These are phyloP conservation scores for Ramalina intermedia DNA, from an alignment of 495 filamentous ascomycete species.

Conservation along the genomic window DNA sequence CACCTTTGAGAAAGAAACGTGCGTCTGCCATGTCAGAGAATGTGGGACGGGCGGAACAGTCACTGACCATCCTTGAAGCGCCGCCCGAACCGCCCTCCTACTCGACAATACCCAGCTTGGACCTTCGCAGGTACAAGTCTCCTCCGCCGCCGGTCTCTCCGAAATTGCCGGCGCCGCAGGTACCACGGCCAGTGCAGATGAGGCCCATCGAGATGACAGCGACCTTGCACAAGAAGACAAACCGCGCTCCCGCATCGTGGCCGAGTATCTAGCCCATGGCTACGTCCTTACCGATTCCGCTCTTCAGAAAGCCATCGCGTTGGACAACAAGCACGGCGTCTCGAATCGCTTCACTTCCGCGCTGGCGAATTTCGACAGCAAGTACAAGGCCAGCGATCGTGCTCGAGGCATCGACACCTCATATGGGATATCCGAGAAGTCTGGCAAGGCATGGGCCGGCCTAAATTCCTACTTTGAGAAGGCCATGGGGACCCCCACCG, in stretches of 20 bases:
- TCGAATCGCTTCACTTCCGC: constrained; percentile 59
- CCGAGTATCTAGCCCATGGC: constrained; percentile 90
- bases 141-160: constrained; percentile 46
- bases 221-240: constrained; percentile 88
- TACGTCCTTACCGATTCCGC: constrained; percentile 78
- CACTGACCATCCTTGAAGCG: constrained; percentile 27
- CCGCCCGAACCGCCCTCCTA: constrained; percentile 89
- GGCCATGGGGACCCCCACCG: constrained; percentile 69
- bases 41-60: neutral
- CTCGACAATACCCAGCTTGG: constrained; percentile 92
- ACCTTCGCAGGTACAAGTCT: constrained; percentile 62
- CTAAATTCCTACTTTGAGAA: constrained; percentile 82
- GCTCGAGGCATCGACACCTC: constrained; percentile 60
- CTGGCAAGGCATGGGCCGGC: constrained; percentile 47
- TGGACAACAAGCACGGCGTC: constrained; percentile 86
- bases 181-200: constrained; percentile 28
- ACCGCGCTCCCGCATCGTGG: constrained; percentile 78
- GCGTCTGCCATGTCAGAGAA: constrained; percentile 14
- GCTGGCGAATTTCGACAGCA: constrained; percentile 61
- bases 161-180: constrained; percentile 38
- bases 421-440: constrained; percentile 58
- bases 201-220: constrained; percentile 39
- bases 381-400: constrained; percentile 65
- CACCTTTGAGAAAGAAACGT: constrained; percentile 89
- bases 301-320: constrained; percentile 67